Percentiles rank a stretch among this genome's conserved stretches.
These are phyloP conservation scores for Musa schizocarpa DNA, from an alignment of 176 grass and related monocot species.

Conservation along the genomic window DNA sequence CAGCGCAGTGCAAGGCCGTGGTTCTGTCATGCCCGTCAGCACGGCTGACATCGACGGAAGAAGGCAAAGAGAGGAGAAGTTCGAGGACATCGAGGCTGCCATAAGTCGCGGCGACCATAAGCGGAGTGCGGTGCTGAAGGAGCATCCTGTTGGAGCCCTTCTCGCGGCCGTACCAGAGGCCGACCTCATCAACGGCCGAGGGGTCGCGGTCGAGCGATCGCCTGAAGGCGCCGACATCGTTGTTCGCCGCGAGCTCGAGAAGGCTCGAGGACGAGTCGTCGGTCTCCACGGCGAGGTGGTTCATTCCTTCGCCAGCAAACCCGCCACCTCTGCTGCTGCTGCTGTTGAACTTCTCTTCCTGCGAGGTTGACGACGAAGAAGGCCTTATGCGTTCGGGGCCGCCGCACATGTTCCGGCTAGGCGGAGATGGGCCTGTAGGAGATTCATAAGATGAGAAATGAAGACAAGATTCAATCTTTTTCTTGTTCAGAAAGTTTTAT, in stretches of 20 bases:
- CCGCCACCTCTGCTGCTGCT: neutral
- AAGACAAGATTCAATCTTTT: neutral
- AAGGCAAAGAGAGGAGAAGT: constrained; percentile 24
- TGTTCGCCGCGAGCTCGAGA: constrained; percentile 48
- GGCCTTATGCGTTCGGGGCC: neutral
- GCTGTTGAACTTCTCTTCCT: neutral
- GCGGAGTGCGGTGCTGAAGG: constrained; percentile 42
- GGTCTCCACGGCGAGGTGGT: neutral
- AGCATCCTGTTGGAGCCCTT: constrained; percentile 22
- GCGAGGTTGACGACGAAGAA: neutral
- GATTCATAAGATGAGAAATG: neutral
- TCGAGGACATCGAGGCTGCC: constrained; percentile 48
- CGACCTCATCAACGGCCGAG: constrained; percentile 35
- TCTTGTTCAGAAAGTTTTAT: too few relatives aligned
- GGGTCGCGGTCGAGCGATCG: constrained; percentile 29
- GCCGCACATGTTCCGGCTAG: neutral
- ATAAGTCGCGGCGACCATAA: constrained; percentile 64
- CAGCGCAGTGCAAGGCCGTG: constrained; percentile 56
- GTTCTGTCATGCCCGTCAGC: constrained; percentile 26
- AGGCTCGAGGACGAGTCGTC: constrained; percentile 19
- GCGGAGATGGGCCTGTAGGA: neutral
- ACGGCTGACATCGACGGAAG: constrained; percentile 40
- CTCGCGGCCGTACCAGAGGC: constrained; percentile 50
- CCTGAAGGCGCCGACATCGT: constrained; percentile 25
- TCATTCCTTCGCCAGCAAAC: neutral